Percentiles rank a stretch among this genome's conserved stretches.
phyloP scores from a whole-genome alignment of 306 rosid genomes.

The Glycine soja region DNA sequence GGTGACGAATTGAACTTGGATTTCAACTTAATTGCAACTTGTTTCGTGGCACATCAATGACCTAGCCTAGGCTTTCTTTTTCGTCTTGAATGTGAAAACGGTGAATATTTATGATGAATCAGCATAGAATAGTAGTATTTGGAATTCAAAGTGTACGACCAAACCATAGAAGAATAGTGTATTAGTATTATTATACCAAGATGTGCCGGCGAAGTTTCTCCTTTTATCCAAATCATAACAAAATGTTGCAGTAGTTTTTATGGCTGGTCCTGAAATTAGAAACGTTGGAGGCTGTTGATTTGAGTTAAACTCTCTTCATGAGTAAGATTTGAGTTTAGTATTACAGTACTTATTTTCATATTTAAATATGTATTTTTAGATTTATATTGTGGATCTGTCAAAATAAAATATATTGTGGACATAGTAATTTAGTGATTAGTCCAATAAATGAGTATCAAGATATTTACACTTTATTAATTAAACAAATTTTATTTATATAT shows the following conservation, averaged over 20 bases:
- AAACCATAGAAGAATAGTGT: not conserved
- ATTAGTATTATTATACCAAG: not conserved
- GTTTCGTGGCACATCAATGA: conserved; percentile 18
- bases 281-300: too few species aligned
- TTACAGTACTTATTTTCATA: too few species aligned
- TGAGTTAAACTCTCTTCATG: too few species aligned
- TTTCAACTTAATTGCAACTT: not conserved
- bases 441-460: too few species aligned
- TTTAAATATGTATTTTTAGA: too few species aligned
- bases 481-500: too few species aligned
- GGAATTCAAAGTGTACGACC: not conserved
- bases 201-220: not conserved
- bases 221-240: not conserved
- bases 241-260: too few species aligned
- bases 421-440: too few species aligned
- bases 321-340: too few species aligned
- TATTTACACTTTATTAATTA: too few species aligned
- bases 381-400: too few species aligned
- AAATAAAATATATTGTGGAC: too few species aligned
- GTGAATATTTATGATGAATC: not conserved
- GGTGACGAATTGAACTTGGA: not conserved
- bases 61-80: not conserved
- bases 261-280: not conserved
- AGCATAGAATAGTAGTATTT: not conserved
- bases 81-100: not conserved